These are phyloP conservation scores for Calophaca sinica DNA, from an alignment of 306 rosid species.

Conservation along the genomic window DNA sequence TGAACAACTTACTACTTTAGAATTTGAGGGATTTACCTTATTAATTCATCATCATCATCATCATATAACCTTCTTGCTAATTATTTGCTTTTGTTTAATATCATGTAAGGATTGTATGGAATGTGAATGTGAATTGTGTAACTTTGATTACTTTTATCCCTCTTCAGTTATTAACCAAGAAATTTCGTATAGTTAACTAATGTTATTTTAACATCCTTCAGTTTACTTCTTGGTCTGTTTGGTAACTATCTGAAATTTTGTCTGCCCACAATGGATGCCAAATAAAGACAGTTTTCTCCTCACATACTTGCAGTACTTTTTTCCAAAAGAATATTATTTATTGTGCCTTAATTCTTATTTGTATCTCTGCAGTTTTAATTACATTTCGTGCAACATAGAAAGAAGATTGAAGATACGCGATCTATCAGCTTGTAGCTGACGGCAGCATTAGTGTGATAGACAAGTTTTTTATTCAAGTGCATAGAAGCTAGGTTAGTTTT, in stretches of 20 bases:
- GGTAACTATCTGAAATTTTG: slow-evolving; percentile 18
- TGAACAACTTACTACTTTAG: slow-evolving; percentile 29
- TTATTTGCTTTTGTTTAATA: slow-evolving; percentile 14
- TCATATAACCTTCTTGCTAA: slow-evolving; percentile 3
- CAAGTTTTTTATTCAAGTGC: slow-evolving; percentile 37
- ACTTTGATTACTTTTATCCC: not conserved
- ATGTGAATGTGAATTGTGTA: slow-evolving; percentile 24
- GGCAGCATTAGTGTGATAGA: slow-evolving; percentile 35
- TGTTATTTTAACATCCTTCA: not conserved
- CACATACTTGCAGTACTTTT: not conserved
- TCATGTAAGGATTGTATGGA: slow-evolving; percentile 6
- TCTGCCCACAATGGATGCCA: not conserved
- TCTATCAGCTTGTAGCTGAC: slow-evolving; percentile 37
- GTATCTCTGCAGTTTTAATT: slow-evolving; percentile 76
- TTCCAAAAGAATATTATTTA: not conserved
- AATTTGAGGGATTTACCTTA: slow-evolving; percentile 28
- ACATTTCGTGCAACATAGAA: slow-evolving; percentile 58
- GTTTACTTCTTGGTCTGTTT: not conserved
- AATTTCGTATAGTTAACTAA: not conserved
- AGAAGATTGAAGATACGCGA: slow-evolving; percentile 42
- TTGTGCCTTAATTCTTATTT: slow-evolving; percentile 33
- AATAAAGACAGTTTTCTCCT: not conserved
- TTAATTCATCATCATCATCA: not conserved
- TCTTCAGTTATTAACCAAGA: not conserved
- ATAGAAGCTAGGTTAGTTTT: slow-evolving; percentile 42